These are phyloP conservation scores for Dendrobium officinale DNA, from an alignment of 106 monocot species.

Conservation along the genomic window DNA sequence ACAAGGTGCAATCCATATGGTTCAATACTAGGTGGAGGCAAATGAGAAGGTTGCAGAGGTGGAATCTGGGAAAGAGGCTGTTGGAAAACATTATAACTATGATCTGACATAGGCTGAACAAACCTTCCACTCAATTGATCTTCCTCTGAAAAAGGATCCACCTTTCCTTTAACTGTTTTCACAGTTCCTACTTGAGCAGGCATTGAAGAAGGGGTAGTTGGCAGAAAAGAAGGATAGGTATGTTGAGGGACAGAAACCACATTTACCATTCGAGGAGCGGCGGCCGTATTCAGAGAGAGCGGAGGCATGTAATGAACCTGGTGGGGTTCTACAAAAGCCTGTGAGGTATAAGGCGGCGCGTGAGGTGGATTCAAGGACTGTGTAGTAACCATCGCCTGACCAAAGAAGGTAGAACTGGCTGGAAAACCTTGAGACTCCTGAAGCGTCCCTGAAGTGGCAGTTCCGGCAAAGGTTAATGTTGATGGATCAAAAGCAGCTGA, in stretches of 20 bases:
- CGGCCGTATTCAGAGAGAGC: constrained; percentile 17
- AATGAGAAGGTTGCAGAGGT: constrained; percentile 31
- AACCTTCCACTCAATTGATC: constrained; percentile 13
- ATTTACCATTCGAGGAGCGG: constrained; percentile 8
- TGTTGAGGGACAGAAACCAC: constrained; percentile 14
- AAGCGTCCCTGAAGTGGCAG: neutral
- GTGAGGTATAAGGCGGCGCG: constrained; percentile 10
- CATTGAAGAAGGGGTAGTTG: neutral
- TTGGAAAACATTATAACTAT: constrained; percentile 14
- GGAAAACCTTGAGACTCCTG: neutral
- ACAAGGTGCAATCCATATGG: constrained; percentile 14
- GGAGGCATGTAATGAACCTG: constrained; percentile 31
- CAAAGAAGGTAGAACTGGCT: neutral
- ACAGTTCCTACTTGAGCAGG: neutral
- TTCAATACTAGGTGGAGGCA: constrained; percentile 25
- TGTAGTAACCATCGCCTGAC: neutral
- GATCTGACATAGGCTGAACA: constrained; percentile 8
- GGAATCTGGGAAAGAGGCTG: constrained; percentile 47
- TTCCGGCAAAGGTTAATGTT: constrained; percentile 7
- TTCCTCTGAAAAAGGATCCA: constrained; percentile 20
- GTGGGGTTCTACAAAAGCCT: constrained; percentile 21
- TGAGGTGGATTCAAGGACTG: neutral
- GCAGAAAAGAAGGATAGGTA: constrained; percentile 4
- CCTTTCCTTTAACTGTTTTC: constrained; percentile 10
- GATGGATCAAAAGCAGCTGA: constrained; percentile 24